Conservation (phyloP, 306 rosid species). For the Cucurbita maxima region DNA sequence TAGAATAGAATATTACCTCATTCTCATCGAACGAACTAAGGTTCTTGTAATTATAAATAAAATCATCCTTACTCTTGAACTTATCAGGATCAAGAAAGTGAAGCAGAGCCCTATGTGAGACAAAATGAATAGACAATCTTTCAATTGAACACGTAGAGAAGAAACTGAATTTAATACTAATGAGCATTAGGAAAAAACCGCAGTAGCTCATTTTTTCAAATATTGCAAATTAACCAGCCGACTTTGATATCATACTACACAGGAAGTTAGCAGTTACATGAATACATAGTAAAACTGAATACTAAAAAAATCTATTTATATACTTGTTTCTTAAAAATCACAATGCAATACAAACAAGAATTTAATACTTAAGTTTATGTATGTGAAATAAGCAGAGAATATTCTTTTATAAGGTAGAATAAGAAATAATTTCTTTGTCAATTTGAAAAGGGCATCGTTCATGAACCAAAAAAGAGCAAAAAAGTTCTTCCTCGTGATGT, state of each 20-base stretch:
- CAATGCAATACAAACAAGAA: not conserved
- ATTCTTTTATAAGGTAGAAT: not conserved
- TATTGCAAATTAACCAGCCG: not conserved
- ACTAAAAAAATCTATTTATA: not conserved
- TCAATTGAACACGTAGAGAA: not conserved
- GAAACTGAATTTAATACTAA: not conserved
- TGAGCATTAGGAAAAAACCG: not conserved
- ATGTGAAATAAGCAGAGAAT: not conserved
- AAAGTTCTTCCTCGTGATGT: not conserved
- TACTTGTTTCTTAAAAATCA: not conserved
- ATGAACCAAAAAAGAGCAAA: not conserved
- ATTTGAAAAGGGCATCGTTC: not conserved
- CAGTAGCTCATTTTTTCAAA: not conserved
- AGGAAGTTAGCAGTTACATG: not conserved
- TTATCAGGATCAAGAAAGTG: constrained; percentile 85
- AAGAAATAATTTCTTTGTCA: not conserved
- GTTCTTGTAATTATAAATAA: constrained; percentile 92
- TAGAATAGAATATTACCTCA: constrained; percentile 42
- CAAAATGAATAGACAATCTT: not conserved
- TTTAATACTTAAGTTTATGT: not conserved
- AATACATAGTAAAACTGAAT: not conserved
- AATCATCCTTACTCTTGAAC: constrained; percentile 87
- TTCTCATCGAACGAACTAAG: constrained; percentile 93
- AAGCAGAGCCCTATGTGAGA: constrained; percentile 72
- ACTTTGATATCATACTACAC: not conserved